phyloP scores from a whole-genome alignment of 768 basidiomycete genomes.

The Tulasnella sp. region DNA sequence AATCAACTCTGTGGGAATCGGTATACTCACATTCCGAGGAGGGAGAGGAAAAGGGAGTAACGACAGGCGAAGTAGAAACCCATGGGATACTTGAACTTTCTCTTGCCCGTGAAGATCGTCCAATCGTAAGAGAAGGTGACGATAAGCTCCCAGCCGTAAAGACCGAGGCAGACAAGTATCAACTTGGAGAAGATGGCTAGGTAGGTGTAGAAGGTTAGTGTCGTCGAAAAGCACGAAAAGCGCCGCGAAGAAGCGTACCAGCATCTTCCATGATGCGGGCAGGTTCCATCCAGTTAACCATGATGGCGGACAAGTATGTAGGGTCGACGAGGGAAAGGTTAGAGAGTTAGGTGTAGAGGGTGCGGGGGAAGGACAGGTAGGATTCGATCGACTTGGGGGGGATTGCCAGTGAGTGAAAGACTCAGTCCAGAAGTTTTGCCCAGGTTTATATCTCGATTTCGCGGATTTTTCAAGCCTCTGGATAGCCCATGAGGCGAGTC shows the following conservation, averaged over 20 bases:
- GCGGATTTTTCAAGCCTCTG: not conserved
- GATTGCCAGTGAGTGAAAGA: not conserved
- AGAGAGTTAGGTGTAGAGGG: not conserved
- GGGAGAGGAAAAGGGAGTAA: conserved; percentile 9
- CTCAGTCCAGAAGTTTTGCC: not conserved
- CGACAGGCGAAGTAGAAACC: conserved; percentile 13
- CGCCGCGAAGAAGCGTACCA: not conserved
- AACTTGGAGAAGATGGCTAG: conserved; percentile 11
- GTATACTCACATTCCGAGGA: conserved; percentile 12
- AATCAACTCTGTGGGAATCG: not conserved
- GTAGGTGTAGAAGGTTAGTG: not conserved
- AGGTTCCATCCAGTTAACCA: conserved; percentile 13
- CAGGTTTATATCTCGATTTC: not conserved
- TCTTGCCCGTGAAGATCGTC: conserved; percentile 10
- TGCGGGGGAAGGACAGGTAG: not conserved
- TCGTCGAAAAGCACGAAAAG: not conserved
- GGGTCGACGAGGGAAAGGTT: not conserved
- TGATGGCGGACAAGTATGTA: not conserved
- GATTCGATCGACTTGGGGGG: not conserved
- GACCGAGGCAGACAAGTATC: conserved; percentile 8
- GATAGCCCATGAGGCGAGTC: not conserved
- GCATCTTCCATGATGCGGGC: not conserved
- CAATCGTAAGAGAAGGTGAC: conserved; percentile 6
- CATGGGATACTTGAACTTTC: conserved; percentile 13
- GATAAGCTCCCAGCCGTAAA: conserved; percentile 13